Conservation (phyloP, 257 asterid genomes). For the Jaltomata sinuosa region DNA sequence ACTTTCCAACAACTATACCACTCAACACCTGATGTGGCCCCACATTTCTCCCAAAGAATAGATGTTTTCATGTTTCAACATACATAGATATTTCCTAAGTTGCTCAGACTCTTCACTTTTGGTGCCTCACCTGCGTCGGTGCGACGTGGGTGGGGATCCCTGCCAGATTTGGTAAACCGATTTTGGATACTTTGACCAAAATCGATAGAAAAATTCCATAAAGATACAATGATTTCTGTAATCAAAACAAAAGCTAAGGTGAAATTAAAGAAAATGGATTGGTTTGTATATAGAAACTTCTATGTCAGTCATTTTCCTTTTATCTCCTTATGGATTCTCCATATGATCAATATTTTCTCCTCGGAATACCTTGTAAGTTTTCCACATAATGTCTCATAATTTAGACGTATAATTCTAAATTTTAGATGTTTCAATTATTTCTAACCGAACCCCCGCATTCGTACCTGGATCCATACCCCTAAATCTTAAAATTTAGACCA, state of each 20-base stretch:
- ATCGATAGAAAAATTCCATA: not conserved
- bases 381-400: too few relatives aligned
- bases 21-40: not conserved
- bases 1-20: not conserved
- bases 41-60: not conserved
- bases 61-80: not conserved
- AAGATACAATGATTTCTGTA: not conserved
- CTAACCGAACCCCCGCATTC: too few relatives aligned
- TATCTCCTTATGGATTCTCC: too few relatives aligned
- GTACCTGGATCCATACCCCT: too few relatives aligned
- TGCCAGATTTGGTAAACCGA: not conserved
- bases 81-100: not conserved
- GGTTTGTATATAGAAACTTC: not conserved
- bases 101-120: not conserved
- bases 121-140: not conserved
- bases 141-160: not conserved
- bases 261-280: not conserved
- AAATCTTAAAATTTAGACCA: too few relatives aligned
- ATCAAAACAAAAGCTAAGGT: not conserved
- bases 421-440: too few relatives aligned
- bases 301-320: not conserved
- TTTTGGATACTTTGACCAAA: not conserved
- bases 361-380: too few relatives aligned
- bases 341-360: too few relatives aligned
- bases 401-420: too few relatives aligned